A percentile compares a stretch with the other conserved stretches of the same genome.
phyloP scores from a whole-genome alignment of 257 asterid species.

The Ocimum tenuiflorum region DNA sequence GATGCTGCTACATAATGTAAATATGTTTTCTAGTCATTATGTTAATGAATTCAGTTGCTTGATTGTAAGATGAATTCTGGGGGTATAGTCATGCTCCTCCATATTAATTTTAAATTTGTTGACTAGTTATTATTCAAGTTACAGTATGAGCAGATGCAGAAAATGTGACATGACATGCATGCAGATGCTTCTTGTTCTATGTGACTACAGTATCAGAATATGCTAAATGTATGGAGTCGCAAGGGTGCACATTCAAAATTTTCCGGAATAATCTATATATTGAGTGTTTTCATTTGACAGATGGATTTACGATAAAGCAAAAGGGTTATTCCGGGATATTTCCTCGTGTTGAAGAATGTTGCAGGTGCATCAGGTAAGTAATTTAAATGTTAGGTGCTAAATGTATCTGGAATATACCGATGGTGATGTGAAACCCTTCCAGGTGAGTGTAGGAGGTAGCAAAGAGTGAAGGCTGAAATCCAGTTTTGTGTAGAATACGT shows the following conservation, averaged over 20 bases:
- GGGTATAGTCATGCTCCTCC: not conserved
- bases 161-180: not conserved
- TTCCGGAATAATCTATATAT: not conserved
- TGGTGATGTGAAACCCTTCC: too few relatives aligned
- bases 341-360: conserved; percentile 41
- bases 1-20: not conserved
- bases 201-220: not conserved
- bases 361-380: conserved; percentile 18
- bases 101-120: not conserved
- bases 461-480: conserved; percentile 18
- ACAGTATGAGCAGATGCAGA: not conserved
- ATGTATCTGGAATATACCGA: too few relatives aligned
- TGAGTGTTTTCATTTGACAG: conserved; percentile 35
- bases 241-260: too few relatives aligned
- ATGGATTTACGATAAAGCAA: conserved; percentile 91
- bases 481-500: conserved; percentile 43
- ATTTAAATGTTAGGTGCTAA: too few relatives aligned
- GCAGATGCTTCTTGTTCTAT: not conserved
- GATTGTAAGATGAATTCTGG: not conserved
- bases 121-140: not conserved
- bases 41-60: conserved; percentile 1
- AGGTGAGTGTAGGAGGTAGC: too few relatives aligned
- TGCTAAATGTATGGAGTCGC: not conserved
- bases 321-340: conserved; percentile 81
- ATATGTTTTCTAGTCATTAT: not conserved